phyloP scores from a whole-genome alignment of 73 alveolate genomes.

The Paramecium tetraurelia region DNA sequence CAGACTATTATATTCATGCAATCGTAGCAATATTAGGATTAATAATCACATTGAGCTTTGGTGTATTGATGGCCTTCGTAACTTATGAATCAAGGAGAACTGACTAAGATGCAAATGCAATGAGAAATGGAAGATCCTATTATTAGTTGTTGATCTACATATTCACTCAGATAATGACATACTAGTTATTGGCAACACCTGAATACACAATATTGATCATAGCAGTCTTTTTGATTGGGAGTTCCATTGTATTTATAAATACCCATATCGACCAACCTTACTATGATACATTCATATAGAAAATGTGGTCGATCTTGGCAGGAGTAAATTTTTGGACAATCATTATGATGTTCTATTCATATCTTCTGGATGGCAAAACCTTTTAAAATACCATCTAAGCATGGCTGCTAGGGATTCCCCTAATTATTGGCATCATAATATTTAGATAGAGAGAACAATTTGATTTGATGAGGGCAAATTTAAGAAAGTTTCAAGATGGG shows the following conservation, averaged over 20 bases:
- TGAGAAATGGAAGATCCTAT: not conserved
- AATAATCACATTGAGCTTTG: not conserved
- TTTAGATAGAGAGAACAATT: not conserved
- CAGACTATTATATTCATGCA: constrained; percentile 1
- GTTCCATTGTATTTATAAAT: not conserved
- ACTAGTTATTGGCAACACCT: not conserved
- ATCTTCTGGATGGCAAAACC: not conserved
- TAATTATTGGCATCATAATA: constrained; percentile 2
- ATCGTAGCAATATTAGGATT: not conserved
- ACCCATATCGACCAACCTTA: not conserved
- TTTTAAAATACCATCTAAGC: constrained; percentile 27
- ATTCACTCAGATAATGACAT: not conserved
- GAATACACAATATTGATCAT: not conserved
- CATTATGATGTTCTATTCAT: constrained; percentile 42
- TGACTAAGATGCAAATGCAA: not conserved
- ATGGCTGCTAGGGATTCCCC: constrained; percentile 59
- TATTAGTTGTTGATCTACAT: not conserved
- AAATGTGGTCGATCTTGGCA: not conserved
- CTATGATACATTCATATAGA: not conserved
- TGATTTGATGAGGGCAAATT: constrained; percentile 42
- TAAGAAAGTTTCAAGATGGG: not conserved
- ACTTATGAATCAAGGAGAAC: not conserved
- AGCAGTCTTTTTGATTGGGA: not conserved
- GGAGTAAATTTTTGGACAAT: constrained; percentile 49
- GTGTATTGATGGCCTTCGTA: not conserved